A percentile compares a stretch with the other conserved stretches of the same genome.
phyloP scores from a whole-genome alignment of 495 filamentous ascomycete genomes.

The Pseudomonodictys pantanalensis region DNA sequence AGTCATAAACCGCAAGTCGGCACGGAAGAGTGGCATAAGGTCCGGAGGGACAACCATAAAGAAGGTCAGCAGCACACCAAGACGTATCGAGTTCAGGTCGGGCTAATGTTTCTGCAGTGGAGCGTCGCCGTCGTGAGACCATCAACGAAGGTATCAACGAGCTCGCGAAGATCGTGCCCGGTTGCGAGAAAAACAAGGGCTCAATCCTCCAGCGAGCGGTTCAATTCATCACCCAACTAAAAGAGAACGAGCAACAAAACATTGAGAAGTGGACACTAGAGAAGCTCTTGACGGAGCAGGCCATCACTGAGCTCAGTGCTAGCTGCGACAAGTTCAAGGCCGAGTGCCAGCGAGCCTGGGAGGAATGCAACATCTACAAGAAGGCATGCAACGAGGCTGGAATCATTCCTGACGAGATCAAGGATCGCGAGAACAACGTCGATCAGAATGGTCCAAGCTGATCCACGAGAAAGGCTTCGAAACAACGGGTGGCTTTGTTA shows the following conservation, averaged over 20 bases:
- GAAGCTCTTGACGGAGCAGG: slow-evolving; percentile 91
- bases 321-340: slow-evolving; percentile 88
- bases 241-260: slow-evolving; percentile 89
- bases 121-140: slow-evolving; percentile 93
- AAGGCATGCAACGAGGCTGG: slow-evolving; percentile 74
- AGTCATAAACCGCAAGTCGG: slow-evolving; percentile 81
- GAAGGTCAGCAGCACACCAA: slow-evolving; percentile 63
- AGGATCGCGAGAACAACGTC: slow-evolving; percentile 30
- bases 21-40: slow-evolving; percentile 96
- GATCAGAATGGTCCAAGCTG: slow-evolving; percentile 28
- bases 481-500: too few relatives aligned
- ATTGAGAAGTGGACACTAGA: slow-evolving; percentile 96
- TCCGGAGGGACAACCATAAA: slow-evolving; percentile 98
- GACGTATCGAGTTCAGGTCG: neutral
- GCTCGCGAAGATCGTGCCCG: slow-evolving; percentile 93
- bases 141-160: slow-evolving; percentile 99
- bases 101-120: slow-evolving; percentile 56
- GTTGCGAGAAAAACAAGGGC: slow-evolving; percentile 98
- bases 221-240: slow-evolving; percentile 87
- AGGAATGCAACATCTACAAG: slow-evolving; percentile 83
- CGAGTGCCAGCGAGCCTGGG: slow-evolving; percentile 68
- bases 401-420: slow-evolving; percentile 45
- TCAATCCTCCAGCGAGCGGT: slow-evolving; percentile 93
- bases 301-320: slow-evolving; percentile 81
- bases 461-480: too few relatives aligned